phyloP scores from a whole-genome alignment of 2,329 filamentous ascomycete species.

The Didymella arachidicola region DNA sequence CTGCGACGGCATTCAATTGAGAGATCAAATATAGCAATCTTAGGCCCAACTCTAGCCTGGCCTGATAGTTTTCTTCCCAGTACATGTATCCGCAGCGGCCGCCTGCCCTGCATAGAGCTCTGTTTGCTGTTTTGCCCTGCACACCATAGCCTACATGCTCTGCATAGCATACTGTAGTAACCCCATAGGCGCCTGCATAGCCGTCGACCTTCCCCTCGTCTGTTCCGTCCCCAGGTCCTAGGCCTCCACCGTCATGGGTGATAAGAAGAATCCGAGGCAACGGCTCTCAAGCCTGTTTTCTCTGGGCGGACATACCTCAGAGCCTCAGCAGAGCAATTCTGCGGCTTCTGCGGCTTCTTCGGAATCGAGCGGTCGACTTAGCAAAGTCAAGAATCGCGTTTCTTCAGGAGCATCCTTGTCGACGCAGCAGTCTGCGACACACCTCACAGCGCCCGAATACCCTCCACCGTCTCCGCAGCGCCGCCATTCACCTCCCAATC shows the following conservation, averaged over 20 bases:
- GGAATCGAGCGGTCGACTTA: slow-evolving; percentile 40
- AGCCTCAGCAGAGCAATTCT: slow-evolving; percentile 28
- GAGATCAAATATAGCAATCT: slow-evolving; percentile 36
- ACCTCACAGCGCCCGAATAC: slow-evolving; percentile 41
- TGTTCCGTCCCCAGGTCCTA: background rate
- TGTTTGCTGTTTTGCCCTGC: slow-evolving; percentile 31
- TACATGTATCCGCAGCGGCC: slow-evolving; percentile 24
- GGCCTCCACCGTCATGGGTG: slow-evolving; percentile 29
- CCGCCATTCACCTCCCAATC: slow-evolving; percentile 24
- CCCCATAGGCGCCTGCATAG: slow-evolving; percentile 7
- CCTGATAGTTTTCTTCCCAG: slow-evolving; percentile 17
- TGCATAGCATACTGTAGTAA: slow-evolving; percentile 12
- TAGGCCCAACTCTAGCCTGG: slow-evolving; percentile 29
- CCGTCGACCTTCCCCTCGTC: slow-evolving; percentile 4
- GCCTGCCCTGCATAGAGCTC: slow-evolving; percentile 30
- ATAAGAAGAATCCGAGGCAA: slow-evolving; percentile 45
- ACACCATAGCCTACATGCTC: slow-evolving; percentile 24
- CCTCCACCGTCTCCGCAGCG: slow-evolving; percentile 35
- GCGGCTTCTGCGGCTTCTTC: slow-evolving; percentile 36
- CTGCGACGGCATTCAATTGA: slow-evolving; percentile 30
- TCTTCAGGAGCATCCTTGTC: slow-evolving; percentile 32
- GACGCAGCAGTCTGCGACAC: slow-evolving; percentile 25
- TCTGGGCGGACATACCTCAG: slow-evolving; percentile 28
- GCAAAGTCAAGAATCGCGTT: slow-evolving; percentile 45
- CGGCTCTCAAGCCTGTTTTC: slow-evolving; percentile 48